phyloP scores from a whole-genome alignment of 441 rosid species.

The Gossypium gossypioides region DNA sequence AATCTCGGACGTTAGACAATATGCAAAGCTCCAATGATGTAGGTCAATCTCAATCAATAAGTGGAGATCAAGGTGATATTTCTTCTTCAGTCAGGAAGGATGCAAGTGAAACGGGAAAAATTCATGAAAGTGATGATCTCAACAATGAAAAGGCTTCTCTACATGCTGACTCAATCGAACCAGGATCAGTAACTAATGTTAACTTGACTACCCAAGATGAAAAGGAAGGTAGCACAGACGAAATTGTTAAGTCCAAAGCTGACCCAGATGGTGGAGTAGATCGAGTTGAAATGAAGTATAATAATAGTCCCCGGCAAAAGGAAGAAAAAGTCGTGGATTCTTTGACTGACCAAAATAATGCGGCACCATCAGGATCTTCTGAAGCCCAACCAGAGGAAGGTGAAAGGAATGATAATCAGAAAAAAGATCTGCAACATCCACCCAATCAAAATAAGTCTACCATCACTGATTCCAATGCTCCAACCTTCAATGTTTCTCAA shows the following conservation, averaged over 20 bases:
- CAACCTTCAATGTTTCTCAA: slow-evolving; percentile 55
- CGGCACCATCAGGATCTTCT: slow-evolving; percentile 29
- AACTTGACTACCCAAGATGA: slow-evolving; percentile 25
- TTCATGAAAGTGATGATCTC: slow-evolving; percentile 29
- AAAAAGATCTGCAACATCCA: slow-evolving; percentile 40
- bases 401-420: slow-evolving; percentile 42
- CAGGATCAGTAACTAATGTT: slow-evolving; percentile 26
- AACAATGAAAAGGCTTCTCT: slow-evolving; percentile 31
- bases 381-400: slow-evolving; percentile 44
- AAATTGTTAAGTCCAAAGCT: slow-evolving; percentile 31
- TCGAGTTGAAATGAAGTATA: slow-evolving; percentile 34
- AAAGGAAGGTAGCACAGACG: slow-evolving; percentile 29
- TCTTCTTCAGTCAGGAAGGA: slow-evolving; percentile 27
- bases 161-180: slow-evolving; percentile 31
- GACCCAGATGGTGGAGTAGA: slow-evolving; percentile 34
- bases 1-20: slow-evolving; percentile 32
- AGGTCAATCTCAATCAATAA: slow-evolving; percentile 26
- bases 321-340: slow-evolving; percentile 39
- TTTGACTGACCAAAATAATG: slow-evolving; percentile 41
- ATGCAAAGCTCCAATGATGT: slow-evolving; percentile 25
- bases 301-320: slow-evolving; percentile 23
- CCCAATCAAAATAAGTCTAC: slow-evolving; percentile 36
- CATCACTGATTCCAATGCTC: slow-evolving; percentile 28
- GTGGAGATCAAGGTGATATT: slow-evolving; percentile 33
- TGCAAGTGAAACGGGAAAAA: slow-evolving; percentile 31